Percentiles rank a stretch among this genome's conserved stretches.
These are phyloP conservation scores for Beauveria brongniartii DNA, from an alignment of 2,329 filamentous ascomycete species.

Conservation along the genomic window DNA sequence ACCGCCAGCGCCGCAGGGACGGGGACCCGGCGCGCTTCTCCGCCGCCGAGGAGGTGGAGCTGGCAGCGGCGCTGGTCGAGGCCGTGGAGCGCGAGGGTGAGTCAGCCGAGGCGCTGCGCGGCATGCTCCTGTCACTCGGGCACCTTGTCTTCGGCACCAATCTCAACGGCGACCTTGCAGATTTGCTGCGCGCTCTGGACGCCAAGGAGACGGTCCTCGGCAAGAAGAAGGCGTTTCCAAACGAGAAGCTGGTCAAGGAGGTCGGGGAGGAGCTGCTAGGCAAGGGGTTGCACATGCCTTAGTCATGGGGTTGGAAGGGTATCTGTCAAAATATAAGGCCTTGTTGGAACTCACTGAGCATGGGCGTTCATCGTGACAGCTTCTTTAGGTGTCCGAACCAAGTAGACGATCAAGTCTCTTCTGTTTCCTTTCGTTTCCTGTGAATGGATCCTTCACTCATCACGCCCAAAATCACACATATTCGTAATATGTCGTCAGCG, in stretches of 20 bases:
- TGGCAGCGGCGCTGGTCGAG: constrained; percentile 74
- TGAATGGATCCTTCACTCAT: too few relatives aligned
- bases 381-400: too few relatives aligned
- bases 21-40: constrained; percentile 50
- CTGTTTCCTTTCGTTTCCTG: too few relatives aligned
- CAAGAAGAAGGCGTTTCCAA: constrained; percentile 49
- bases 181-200: constrained; percentile 72
- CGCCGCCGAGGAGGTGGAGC: constrained; percentile 67
- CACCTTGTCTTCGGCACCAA: constrained; percentile 65
- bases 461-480: too few relatives aligned
- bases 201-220: constrained; percentile 54
- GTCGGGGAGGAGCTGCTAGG: constrained; percentile 44
- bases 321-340: too few relatives aligned
- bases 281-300: constrained; percentile 37
- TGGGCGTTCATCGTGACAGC: too few relatives aligned
- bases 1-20: constrained; percentile 56
- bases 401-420: too few relatives aligned
- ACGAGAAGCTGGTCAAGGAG: constrained; percentile 49
- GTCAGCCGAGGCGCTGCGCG: constrained; percentile 66
- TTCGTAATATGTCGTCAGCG: too few relatives aligned
- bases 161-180: constrained; percentile 65
- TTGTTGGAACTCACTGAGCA: too few relatives aligned
- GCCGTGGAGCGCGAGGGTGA: constrained; percentile 51
- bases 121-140: constrained; percentile 68
- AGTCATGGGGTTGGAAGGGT: background rate